Percentiles rank a stretch among this genome's conserved stretches.
These are phyloP conservation scores for Nyssa sinensis DNA, from an alignment of 148 eudicot genomes.

Conservation along the genomic window DNA sequence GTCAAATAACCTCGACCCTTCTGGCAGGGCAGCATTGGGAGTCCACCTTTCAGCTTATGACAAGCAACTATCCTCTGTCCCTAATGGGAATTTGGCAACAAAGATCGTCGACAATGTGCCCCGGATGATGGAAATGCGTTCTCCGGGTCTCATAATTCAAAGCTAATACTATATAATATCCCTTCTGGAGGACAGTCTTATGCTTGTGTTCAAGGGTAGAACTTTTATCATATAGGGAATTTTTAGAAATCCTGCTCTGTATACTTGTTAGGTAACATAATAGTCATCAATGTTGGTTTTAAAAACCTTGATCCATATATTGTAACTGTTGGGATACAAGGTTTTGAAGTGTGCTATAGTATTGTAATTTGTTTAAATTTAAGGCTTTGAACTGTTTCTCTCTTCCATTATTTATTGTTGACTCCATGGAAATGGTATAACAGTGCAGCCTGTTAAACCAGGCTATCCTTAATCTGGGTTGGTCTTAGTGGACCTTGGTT, in stretches of 20 bases:
- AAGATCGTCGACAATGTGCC: not conserved
- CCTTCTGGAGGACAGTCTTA: too few relatives aligned
- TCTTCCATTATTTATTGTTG: not conserved
- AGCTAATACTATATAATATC: constrained; percentile 8
- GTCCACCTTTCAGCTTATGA: constrained; percentile 48
- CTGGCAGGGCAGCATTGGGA: constrained; percentile 87
- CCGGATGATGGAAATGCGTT: not conserved
- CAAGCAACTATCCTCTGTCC: constrained; percentile 1
- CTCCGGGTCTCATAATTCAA: not conserved
- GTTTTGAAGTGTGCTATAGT: not conserved
- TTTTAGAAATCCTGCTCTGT: not conserved
- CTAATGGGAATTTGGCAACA: constrained; percentile 2
- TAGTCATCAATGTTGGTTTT: not conserved
- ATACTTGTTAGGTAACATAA: not conserved
- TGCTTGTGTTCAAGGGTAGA: not conserved
- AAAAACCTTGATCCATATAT: not conserved
- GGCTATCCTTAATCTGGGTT: not conserved
- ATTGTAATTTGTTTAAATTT: not conserved
- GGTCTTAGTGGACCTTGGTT: not conserved
- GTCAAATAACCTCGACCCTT: constrained; percentile 88
- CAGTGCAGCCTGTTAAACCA: not conserved
- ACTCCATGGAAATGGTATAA: not conserved
- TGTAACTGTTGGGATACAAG: not conserved
- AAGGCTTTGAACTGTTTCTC: not conserved
- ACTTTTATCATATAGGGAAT: not conserved